Evolutionary conservation across 2,329 filamentous ascomycete species (phyloP).

Genomic region (Arthrobotrys sphaeroides): DNA sequence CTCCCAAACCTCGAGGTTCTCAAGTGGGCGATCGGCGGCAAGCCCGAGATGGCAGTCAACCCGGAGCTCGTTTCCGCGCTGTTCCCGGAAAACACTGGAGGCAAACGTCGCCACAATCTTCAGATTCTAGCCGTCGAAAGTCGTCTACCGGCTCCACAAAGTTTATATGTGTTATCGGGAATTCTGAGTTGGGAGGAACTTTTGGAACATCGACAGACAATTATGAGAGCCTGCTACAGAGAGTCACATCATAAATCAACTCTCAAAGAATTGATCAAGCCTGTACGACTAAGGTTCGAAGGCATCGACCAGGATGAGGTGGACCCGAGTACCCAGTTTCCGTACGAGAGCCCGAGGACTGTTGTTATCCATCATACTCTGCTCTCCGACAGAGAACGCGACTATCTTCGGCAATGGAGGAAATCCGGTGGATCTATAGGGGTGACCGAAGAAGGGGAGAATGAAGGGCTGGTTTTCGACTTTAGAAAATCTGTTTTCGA

Average conservation of each 20-base stretch:
- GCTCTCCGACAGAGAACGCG: slow-evolving; percentile 13
- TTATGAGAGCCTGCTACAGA: slow-evolving; percentile 20
- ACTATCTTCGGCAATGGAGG: slow-evolving; percentile 38
- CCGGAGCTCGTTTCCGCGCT: slow-evolving; percentile 20
- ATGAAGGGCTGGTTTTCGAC: slow-evolving; percentile 32
- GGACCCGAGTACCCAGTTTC: slow-evolving; percentile 14
- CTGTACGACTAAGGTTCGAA: slow-evolving; percentile 19
- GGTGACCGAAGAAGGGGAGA: slow-evolving; percentile 22
- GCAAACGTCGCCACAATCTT: slow-evolving; percentile 24
- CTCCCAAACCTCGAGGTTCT: slow-evolving; percentile 42
- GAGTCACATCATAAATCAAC: not conserved
- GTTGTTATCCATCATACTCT: slow-evolving; percentile 9
- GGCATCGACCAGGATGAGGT: slow-evolving; percentile 9
- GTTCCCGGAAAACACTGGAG: not conserved
- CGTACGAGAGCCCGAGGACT: slow-evolving; percentile 19
- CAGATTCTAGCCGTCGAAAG: slow-evolving; percentile 41
- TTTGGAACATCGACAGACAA: slow-evolving; percentile 18
- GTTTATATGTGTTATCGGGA: slow-evolving; percentile 30
- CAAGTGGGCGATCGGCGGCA: slow-evolving; percentile 42
- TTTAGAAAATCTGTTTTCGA: slow-evolving; percentile 48
- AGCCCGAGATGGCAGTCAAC: slow-evolving; percentile 35
- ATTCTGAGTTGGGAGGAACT: slow-evolving; percentile 37
- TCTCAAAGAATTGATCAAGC: slow-evolving; percentile 9
- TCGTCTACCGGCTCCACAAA: slow-evolving; percentile 34
- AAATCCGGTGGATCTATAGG: slow-evolving; percentile 30